Evolutionary conservation across 1,139 yeast species (phyloP).

Genomic region (Scheffersomyces parashehatae): DNA sequence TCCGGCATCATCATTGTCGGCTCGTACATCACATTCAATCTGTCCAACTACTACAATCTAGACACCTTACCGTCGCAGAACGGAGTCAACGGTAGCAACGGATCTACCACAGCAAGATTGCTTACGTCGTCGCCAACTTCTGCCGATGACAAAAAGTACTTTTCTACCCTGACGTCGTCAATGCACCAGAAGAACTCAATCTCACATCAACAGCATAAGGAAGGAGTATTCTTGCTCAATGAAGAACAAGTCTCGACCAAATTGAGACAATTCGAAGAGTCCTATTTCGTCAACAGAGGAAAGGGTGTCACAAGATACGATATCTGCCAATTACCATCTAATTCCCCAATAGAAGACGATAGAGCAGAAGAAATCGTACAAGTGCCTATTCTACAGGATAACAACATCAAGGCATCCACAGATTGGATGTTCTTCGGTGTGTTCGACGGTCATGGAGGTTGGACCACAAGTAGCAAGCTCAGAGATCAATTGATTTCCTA

Average conservation of each 20-base stretch:
- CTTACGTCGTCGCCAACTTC: conserved; percentile 3
- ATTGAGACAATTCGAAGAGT: conserved; percentile 75
- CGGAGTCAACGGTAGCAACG: conserved; percentile 6
- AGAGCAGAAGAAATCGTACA: conserved; percentile 84
- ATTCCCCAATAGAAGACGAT: conserved; percentile 94
- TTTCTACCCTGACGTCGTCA: conserved; percentile 47
- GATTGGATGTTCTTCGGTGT: conserved; percentile 97
- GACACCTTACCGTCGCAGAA: conserved; percentile 35
- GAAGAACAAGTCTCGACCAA: conserved; percentile 75
- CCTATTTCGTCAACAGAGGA: conserved; percentile 77
- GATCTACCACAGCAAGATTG: background rate
- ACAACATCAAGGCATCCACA: conserved; percentile 55
- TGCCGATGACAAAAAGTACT: conserved; percentile 30
- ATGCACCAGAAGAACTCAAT: conserved; percentile 41
- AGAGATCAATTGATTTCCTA: conserved; percentile 75
- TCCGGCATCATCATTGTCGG: conserved; percentile 51
- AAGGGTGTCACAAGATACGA: conserved; percentile 94
- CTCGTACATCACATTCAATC: conserved; percentile 43
- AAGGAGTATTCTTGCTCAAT: conserved; percentile 50
- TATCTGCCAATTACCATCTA: conserved; percentile 84
- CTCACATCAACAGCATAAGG: conserved; percentile 45
- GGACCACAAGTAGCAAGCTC: conserved; percentile 85
- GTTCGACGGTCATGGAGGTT: conserved; percentile 97
- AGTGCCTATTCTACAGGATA: conserved; percentile 65
- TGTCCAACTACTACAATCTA: conserved; percentile 42